Conservation (phyloP, 192 early-diverging fungal species). For the Umbelopsis ramanniana region DNA sequence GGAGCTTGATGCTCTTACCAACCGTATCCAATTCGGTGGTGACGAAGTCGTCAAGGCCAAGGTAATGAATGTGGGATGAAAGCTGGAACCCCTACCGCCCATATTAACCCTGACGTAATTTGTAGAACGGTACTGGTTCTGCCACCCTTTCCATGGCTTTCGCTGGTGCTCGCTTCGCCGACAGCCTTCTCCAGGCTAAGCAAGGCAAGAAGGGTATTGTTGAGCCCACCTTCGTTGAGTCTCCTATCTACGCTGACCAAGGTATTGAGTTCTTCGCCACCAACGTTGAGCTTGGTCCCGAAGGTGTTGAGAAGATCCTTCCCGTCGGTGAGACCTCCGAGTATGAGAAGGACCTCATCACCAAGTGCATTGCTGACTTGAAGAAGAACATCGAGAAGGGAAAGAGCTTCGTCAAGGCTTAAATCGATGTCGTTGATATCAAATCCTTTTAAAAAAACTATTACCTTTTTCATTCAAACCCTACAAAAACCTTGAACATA, state of each 20-base stretch:
- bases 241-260: slow-evolving; percentile 53
- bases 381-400: slow-evolving; percentile 91
- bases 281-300: slow-evolving; percentile 69
- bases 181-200: slow-evolving; percentile 81
- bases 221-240: slow-evolving; percentile 85
- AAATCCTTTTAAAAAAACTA: no score
- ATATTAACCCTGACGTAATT: neutral
- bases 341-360: slow-evolving; percentile 84
- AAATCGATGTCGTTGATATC: neutral
- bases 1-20: slow-evolving; percentile 84
- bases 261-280: slow-evolving; percentile 75
- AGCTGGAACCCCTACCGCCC: no score
- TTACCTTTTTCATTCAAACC: no score
- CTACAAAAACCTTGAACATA: neutral
- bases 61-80: slow-evolving; percentile 31
- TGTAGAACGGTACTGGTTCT: slow-evolving; percentile 73
- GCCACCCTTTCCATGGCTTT: slow-evolving; percentile 90
- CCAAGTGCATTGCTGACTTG: slow-evolving; percentile 80
- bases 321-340: slow-evolving; percentile 71
- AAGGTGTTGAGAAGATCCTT: slow-evolving; percentile 88
- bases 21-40: slow-evolving; percentile 97
- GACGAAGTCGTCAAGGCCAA: slow-evolving; percentile 99
- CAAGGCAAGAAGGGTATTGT: slow-evolving; percentile 73
- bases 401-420: slow-evolving; percentile 69
- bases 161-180: slow-evolving; percentile 84